Evolutionary conservation across 2,329 filamentous ascomycete species (phyloP).

Genomic region (Thermomyces lanuginosus): DNA sequence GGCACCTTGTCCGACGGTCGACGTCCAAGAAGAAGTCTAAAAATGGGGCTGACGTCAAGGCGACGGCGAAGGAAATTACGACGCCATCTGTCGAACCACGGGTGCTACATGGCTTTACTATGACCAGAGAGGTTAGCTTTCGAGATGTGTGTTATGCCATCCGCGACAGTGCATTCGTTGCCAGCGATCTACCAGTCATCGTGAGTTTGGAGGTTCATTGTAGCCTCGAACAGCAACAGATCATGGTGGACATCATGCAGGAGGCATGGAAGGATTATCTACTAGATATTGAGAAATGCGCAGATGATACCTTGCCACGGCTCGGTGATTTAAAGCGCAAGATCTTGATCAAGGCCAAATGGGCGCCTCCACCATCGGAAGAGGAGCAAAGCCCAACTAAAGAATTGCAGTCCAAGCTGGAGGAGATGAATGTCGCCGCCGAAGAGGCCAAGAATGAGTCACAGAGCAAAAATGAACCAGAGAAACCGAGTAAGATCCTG

Average conservation of each 20-base stretch:
- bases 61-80: too few species aligned
- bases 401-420: conserved; percentile 2
- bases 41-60: conserved; percentile 1
- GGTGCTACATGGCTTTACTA: conserved; percentile 72
- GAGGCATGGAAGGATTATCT: conserved; percentile 67
- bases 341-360: conserved; percentile 72
- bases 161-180: conserved; percentile 58
- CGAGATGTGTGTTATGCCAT: conserved; percentile 72
- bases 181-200: conserved; percentile 65
- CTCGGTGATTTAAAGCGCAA: conserved; percentile 59
- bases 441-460: conserved; percentile 2
- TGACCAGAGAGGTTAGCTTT: conserved; percentile 75
- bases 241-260: conserved; percentile 89
- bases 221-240: conserved; percentile 62
- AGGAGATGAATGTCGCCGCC: conserved; percentile 1
- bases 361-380: conserved; percentile 32
- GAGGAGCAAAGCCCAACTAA: conserved; percentile 4
- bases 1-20: conserved; percentile 1
- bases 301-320: conserved; percentile 37
- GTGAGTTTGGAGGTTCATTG: conserved; percentile 88
- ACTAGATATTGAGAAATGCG: conserved; percentile 41
- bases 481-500: conserved; percentile 47
- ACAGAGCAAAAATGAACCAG: conserved; percentile 1
- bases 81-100: conserved; percentile 48
- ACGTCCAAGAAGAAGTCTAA: conserved; percentile 1